These are phyloP conservation scores for Aphanomyces invadans DNA, from an alignment of 352 stramenopile genomes.

Conservation along the genomic window DNA sequence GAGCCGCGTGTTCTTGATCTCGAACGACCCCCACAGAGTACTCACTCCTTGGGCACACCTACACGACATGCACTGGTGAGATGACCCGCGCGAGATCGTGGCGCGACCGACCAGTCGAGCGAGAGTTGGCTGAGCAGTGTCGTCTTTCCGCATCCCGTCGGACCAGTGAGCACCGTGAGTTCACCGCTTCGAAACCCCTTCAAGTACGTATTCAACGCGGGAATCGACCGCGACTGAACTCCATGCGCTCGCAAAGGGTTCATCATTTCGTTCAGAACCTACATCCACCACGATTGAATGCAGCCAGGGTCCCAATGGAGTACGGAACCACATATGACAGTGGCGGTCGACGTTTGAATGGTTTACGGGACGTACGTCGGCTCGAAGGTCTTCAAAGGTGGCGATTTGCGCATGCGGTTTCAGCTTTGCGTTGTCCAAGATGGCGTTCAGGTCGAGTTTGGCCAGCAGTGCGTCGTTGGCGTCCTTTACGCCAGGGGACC, in stretches of 20 bases:
- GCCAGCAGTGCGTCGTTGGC: conserved; percentile 95
- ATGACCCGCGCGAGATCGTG: too few relatives aligned
- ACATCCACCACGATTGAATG: neutral
- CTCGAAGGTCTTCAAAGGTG: conserved; percentile 87
- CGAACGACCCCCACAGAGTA: conserved; percentile 98
- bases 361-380: conserved; percentile 35
- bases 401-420: conserved; percentile 92
- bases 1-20: conserved; percentile 98
- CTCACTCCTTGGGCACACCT: conserved; percentile 95
- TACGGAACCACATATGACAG: too few relatives aligned
- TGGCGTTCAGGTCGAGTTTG: conserved; percentile 79
- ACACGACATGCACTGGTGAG: too few relatives aligned
- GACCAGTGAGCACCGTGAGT: conserved; percentile 97
- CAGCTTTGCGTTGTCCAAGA: conserved; percentile 73
- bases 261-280: conserved; percentile 92
- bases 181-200: conserved; percentile 97
- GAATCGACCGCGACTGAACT: conserved; percentile 88
- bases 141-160: conserved; percentile 94
- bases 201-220: conserved; percentile 91
- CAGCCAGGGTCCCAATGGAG: too few relatives aligned
- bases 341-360: too few relatives aligned
- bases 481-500: conserved; percentile 85
- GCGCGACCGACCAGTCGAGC: conserved; percentile 59
- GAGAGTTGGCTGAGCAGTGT: conserved; percentile 90
- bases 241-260: conserved; percentile 92